These are phyloP conservation scores for Fraxinus pennsylvanica DNA, from an alignment of 257 asterid genomes.

Conservation along the genomic window DNA sequence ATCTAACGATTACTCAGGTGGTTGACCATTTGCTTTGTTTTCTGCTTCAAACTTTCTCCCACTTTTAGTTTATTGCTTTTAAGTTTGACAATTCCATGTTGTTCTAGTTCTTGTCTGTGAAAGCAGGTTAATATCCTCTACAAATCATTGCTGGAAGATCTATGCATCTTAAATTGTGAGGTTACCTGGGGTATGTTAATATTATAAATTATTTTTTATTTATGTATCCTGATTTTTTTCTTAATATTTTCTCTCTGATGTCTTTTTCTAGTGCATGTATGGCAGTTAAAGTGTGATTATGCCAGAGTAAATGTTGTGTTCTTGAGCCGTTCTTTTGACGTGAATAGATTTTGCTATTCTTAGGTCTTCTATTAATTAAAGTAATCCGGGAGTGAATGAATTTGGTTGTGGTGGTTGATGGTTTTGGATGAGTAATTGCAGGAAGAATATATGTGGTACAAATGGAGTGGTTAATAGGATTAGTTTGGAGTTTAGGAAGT, in stretches of 20 bases:
- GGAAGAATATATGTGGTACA: constrained; percentile 30
- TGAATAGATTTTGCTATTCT: neutral
- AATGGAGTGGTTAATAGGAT: constrained; percentile 31
- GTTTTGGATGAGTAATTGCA: constrained; percentile 20
- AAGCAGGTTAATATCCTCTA: constrained; percentile 46
- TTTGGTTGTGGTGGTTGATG: constrained; percentile 29
- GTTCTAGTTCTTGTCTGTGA: constrained; percentile 39
- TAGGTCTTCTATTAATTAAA: neutral
- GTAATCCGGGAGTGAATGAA: constrained; percentile 7
- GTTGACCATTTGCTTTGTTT: constrained; percentile 18
- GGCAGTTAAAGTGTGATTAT: constrained; percentile 54
- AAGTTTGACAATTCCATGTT: constrained; percentile 29
- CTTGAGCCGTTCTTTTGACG: constrained; percentile 29
- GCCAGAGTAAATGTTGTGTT: constrained; percentile 32
- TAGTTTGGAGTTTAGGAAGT: constrained; percentile 22
- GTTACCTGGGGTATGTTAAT: constrained; percentile 52
- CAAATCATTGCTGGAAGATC: constrained; percentile 41
- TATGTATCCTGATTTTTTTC: constrained; percentile 25
- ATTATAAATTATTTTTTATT: constrained; percentile 13
- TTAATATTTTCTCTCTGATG: constrained; percentile 45
- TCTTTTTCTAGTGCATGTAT: constrained; percentile 51
- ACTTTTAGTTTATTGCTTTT: constrained; percentile 18
- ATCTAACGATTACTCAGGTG: constrained; percentile 24
- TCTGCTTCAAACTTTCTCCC: constrained; percentile 30
- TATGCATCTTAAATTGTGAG: constrained; percentile 40